Evolutionary conservation across 2,329 filamentous ascomycete genomes (phyloP).

Genomic region (Aspergillus niger): DNA sequence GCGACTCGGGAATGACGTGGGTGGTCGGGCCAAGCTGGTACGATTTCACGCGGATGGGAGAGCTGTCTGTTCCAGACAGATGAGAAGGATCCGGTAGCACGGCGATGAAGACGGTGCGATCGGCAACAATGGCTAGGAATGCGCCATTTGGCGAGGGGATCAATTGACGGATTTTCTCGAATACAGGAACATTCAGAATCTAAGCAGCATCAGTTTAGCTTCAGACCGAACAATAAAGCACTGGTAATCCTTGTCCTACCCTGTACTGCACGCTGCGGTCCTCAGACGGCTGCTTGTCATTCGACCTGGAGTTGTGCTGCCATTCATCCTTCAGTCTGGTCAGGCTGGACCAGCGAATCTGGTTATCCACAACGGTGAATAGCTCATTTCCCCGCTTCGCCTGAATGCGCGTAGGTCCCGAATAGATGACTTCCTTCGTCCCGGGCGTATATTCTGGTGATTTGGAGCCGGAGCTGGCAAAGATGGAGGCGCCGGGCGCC

Average conservation of each 20-base stretch:
- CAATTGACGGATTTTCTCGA: constrained; percentile 81
- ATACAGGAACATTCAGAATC: constrained; percentile 75
- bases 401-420: constrained; percentile 62
- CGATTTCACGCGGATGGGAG: constrained; percentile 76
- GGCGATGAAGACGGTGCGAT: constrained; percentile 84
- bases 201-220: constrained; percentile 38
- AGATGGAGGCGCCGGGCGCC: constrained; percentile 75
- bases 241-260: constrained; percentile 24
- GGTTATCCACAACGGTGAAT: constrained; percentile 83
- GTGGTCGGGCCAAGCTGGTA: constrained; percentile 91
- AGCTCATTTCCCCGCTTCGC: constrained; percentile 82
- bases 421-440: constrained; percentile 20
- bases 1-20: constrained; percentile 82
- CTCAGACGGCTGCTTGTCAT: constrained; percentile 31
- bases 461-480: constrained; percentile 58
- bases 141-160: constrained; percentile 79
- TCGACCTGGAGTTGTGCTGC: constrained; percentile 43
- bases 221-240: not conserved
- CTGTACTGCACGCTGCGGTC: constrained; percentile 39
- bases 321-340: constrained; percentile 70
- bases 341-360: constrained; percentile 90
- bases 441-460: constrained; percentile 27
- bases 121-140: constrained; percentile 81
- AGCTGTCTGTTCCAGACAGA: constrained; percentile 67
- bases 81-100: constrained; percentile 80